Evolutionary conservation across 2,329 filamentous ascomycete species (phyloP).

Genomic region (Colletotrichum chrysophilum): DNA sequence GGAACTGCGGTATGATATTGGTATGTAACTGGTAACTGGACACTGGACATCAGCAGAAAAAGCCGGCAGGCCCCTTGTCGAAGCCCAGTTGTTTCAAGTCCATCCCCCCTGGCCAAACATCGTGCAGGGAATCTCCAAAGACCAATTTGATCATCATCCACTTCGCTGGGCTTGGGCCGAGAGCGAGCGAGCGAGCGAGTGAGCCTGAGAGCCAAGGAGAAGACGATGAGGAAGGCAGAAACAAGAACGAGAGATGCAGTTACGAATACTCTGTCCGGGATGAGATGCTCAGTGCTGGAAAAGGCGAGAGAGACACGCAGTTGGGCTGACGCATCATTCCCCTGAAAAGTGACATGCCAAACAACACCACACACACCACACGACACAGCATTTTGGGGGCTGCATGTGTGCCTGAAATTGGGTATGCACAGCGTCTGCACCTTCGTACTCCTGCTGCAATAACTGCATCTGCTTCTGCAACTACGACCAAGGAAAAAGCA

Average conservation of each 20-base stretch:
- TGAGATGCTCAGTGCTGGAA: neutral
- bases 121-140: neutral
- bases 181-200: neutral
- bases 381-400: neutral
- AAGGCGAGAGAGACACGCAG: neutral
- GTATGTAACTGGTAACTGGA: neutral
- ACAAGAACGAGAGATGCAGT: neutral
- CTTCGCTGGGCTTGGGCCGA: neutral
- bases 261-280: neutral
- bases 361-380: neutral
- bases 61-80: neutral
- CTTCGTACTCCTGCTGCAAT: neutral
- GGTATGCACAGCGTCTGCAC: neutral
- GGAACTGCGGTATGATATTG: neutral
- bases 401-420: conserved; percentile 5
- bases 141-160: neutral
- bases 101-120: conserved; percentile 4
- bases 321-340: neutral
- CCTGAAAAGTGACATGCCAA: conserved; percentile 2
- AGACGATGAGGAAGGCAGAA: neutral
- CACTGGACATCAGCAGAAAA: neutral
- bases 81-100: conserved; percentile 21
- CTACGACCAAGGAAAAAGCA: neutral
- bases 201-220: neutral
- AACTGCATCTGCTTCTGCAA: neutral